Evolutionary conservation across 148 eudicot genomes (phyloP), one percentile per base, ranked within the genome.

Genomic region (Mesembryanthemum crystallinum): DNA sequence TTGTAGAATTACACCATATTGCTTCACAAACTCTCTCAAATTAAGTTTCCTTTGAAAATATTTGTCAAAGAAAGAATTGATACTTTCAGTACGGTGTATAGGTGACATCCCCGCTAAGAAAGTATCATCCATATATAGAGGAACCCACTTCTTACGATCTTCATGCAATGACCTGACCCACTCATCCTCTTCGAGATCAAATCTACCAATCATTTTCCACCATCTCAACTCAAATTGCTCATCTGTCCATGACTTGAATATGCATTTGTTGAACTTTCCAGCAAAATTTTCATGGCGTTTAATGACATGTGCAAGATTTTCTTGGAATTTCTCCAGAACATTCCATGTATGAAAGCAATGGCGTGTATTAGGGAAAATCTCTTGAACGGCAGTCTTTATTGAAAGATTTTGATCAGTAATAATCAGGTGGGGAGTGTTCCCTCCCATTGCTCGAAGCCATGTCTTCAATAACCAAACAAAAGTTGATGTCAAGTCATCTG

Each of bases 401-500:
- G 76, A 74, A 62, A 82, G 72, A 73, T 86, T 79, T 71, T 86
- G 89, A 23, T 86, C 84, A 57, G 82, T 75, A 52, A 86, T 21
- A 62, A 86, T 62, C 47, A 84, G 82, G 51, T 70, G 35, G 15
- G 89, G 89, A 51, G 82, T 78, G 11, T 58, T 80, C 65, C 87
- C 84, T 71, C 85, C 79, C 87, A 86, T 84, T 70, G 89, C 87
- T 80, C 85, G 82, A 57, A 84, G 82, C 89, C 89, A 86, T 70
- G 89, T 80, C 77, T 82, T 80, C 83, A 86, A 67, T 74, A 86
- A 51, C 89, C 89, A 86, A 80, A 82, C 71, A 82, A 84, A 79
- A 47, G 85, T 74, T 29, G 87, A 71, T 9, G 79, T 75, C 65
- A 73, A 68, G 71, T 82, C 85, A 59, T 86, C 87, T 69, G 89